Evolutionary conservation across 495 filamentous ascomycete genomes (phyloP), one percentile per base, ranked within the genome.

Genomic region (Cercophora newfieldiana): DNA sequence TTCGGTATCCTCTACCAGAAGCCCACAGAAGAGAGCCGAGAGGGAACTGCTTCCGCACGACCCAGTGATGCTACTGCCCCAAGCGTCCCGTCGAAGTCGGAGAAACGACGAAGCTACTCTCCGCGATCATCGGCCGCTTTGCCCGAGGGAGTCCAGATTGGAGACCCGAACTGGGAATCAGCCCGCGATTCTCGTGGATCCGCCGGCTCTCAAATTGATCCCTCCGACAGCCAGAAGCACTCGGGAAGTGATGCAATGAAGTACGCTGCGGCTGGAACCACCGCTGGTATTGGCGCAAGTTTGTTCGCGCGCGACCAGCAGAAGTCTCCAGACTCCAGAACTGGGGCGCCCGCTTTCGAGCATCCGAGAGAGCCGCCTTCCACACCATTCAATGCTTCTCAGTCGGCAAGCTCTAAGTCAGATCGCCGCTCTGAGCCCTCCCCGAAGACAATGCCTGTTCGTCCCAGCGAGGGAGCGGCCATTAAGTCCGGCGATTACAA

Each of bases 341-440:
- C 47, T 18, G 25, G 33, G 12, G 33, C 65, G 21, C 51, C 67
- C 2, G 60, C 64, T 5, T 71, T 66, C 47, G 68, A 73, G 62
- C 61, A 72, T 21, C 68, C 71, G 1, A 65, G 71, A 37, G 70
- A 69, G 44, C 68, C 70, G 3, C 70, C 70, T 7, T 31, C 64
- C n/a, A 59, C 63, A 0, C 67, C 65, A 7, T 28, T 44, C 16
- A 33, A 54, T 22, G 33, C 53, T 28, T 44, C 37, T 44, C 37
- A 14, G 12, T 5, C 37, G 18, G 31, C n/a, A 7, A 25, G 24
- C 14, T n/a, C 49, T 12, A 47, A 51, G 44, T n/a, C 44, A 3
- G n/a, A 19, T 8, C 47, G 44, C 3, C n/a, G 49, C 12, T 25
- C 26, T 8, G 7, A 14, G 14, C 47, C 28, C 0, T 63, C 50